These are phyloP conservation scores for Urochloa ruziziensis DNA, from an alignment of 176 grass and related monocot species.

Conservation along the genomic window DNA sequence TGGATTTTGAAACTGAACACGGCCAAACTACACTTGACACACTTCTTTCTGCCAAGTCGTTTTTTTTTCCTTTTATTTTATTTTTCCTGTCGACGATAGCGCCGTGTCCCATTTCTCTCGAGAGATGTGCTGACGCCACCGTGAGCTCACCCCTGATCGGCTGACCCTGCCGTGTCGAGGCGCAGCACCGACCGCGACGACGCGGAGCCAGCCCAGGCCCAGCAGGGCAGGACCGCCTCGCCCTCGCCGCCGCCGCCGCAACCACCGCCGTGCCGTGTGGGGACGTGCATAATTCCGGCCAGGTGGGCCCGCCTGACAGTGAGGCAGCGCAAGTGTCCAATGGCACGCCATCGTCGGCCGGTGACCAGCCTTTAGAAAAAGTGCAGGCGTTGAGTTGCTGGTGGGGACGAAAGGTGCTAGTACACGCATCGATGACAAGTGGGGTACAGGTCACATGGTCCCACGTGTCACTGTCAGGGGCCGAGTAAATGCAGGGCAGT, in stretches of 20 bases:
- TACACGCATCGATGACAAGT: neutral
- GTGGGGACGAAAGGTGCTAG: neutral
- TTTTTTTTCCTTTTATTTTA: no score
- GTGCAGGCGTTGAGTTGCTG: neutral
- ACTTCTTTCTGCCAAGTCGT: no score
- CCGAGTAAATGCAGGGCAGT: neutral
- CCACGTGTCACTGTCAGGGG: neutral
- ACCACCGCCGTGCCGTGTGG: neutral
- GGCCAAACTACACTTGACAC: no score
- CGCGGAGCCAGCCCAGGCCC: neutral
- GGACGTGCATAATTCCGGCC: neutral
- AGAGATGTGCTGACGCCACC: neutral
- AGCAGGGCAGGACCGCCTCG: neutral
- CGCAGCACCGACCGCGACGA: neutral
- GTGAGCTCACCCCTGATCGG: neutral
- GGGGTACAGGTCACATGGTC: rapidly evolving
- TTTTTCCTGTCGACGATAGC: no score
- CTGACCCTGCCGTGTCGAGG: neutral
- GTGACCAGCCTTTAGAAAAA: constrained; percentile 10
- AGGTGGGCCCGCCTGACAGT: neutral
- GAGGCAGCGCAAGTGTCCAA: neutral
- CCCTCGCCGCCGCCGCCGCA: neutral
- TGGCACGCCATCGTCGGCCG: neutral
- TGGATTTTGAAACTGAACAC: no score
- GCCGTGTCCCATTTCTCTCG: no score